These are phyloP conservation scores for Asterella californica DNA, from an alignment of 225 moss, liverwort and hornwort genomes.

Conservation along the genomic window DNA sequence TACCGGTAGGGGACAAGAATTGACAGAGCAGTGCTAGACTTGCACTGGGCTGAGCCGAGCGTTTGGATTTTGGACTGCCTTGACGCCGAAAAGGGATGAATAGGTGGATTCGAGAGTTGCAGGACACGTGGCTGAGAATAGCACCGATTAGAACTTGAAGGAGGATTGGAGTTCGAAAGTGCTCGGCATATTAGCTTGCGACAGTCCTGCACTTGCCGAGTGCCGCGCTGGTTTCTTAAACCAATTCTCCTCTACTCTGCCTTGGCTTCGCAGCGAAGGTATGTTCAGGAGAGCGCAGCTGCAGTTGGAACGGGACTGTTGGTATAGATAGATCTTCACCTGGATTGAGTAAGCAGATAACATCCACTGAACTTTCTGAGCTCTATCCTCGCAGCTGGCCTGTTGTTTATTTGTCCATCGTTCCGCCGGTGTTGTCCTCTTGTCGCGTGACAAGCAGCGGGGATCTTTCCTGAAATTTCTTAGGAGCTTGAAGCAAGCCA, in stretches of 20 bases:
- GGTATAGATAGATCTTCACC: background rate
- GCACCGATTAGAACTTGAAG: background rate
- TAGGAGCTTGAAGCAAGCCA: background rate
- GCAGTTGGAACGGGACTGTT: background rate
- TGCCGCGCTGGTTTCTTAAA: background rate
- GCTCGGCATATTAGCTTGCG: conserved; percentile 9
- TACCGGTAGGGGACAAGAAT: background rate
- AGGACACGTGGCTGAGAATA: background rate
- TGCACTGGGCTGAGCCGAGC: background rate
- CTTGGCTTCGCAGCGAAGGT: background rate
- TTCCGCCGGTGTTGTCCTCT: background rate
- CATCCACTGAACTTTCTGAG: background rate
- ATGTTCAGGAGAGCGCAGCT: background rate
- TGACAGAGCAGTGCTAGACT: background rate
- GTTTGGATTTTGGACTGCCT: background rate
- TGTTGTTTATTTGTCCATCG: background rate
- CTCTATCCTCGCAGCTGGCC: background rate
- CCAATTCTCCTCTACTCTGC: background rate
- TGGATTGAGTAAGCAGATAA: background rate
- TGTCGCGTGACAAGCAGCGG: background rate
- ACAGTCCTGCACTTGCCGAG: background rate
- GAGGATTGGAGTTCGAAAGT: background rate
- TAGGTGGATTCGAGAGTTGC: background rate
- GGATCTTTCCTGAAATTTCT: background rate
- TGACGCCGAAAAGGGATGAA: background rate